These are phyloP conservation scores for Sporothrix brasiliensis DNA, from an alignment of 2,329 filamentous ascomycete genomes.

Conservation along the genomic window DNA sequence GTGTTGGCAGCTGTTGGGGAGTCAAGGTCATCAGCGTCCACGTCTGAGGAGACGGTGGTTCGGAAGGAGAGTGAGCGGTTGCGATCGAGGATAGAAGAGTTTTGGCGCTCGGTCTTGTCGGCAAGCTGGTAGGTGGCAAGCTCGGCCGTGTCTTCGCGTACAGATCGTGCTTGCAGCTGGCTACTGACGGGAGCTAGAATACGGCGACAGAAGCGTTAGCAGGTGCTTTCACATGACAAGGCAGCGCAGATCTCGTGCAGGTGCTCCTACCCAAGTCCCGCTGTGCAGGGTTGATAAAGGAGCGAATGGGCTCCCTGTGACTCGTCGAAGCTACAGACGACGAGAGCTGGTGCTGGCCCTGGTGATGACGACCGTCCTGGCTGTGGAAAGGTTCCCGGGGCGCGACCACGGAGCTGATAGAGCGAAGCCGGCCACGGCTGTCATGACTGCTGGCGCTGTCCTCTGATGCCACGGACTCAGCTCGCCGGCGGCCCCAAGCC, in stretches of 20 bases:
- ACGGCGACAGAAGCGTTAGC: neutral
- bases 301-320: slow-evolving; percentile 69
- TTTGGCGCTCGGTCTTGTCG: slow-evolving; percentile 55
- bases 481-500: slow-evolving; percentile 51
- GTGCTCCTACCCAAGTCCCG: slow-evolving; percentile 58
- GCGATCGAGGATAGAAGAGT: slow-evolving; percentile 51
- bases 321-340: slow-evolving; percentile 47
- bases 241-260: neutral
- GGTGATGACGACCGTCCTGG: slow-evolving; percentile 29
- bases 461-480: slow-evolving; percentile 42
- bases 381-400: slow-evolving; percentile 38
- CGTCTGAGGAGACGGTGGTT: slow-evolving; percentile 38
- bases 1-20: slow-evolving; percentile 27
- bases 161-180: slow-evolving; percentile 72
- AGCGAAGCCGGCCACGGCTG: slow-evolving; percentile 34
- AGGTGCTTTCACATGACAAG: neutral
- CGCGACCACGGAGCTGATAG: slow-evolving; percentile 39
- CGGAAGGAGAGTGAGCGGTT: slow-evolving; percentile 45
- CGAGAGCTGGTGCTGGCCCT: slow-evolving; percentile 43
- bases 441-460: slow-evolving; percentile 32
- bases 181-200: slow-evolving; percentile 62
- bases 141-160: slow-evolving; percentile 85
- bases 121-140: slow-evolving; percentile 80
- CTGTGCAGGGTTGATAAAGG: slow-evolving; percentile 69
- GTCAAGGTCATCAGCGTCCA: slow-evolving; percentile 37